A percentile compares a stretch with the other conserved stretches of the same genome.
These are phyloP conservation scores for Claviceps africana DNA, from an alignment of 2,329 filamentous ascomycete species.

Conservation along the genomic window DNA sequence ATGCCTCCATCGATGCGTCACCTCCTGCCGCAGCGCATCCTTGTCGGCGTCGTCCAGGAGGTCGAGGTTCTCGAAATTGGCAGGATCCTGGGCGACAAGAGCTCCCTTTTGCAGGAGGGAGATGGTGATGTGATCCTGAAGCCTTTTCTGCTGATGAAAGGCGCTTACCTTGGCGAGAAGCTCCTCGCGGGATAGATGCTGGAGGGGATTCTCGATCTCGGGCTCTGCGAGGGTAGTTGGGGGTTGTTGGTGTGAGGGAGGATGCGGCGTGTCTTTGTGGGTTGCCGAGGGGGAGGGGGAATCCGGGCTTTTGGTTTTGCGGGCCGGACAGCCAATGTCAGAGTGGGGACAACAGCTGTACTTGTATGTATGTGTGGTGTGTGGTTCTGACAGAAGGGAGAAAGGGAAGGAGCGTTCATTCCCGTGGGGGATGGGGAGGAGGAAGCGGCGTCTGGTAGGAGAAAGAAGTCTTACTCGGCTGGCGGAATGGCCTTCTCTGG, in stretches of 20 bases:
- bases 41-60: conserved; percentile 23
- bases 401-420: background rate
- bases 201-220: conserved; percentile 32
- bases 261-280: background rate
- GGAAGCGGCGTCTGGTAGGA: background rate
- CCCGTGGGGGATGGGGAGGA: background rate
- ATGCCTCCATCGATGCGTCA: conserved; percentile 46
- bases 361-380: no score
- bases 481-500: background rate
- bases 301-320: background rate
- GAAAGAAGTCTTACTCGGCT: background rate
- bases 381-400: background rate
- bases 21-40: conserved; percentile 26
- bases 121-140: conserved; percentile 28
- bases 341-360: no score
- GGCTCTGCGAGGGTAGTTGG: conserved; percentile 11
- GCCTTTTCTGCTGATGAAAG: conserved; percentile 35
- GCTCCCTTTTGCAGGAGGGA: conserved; percentile 25
- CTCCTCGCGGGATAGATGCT: conserved; percentile 34
- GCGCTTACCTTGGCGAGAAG: conserved; percentile 39
- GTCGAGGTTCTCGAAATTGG: conserved; percentile 19
- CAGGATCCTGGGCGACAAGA: conserved; percentile 20
- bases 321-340: background rate
- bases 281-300: background rate
- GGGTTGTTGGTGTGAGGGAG: background rate